Evolutionary conservation across 352 stramenopile species (phyloP).

Genomic region (Phytophthora pini): DNA sequence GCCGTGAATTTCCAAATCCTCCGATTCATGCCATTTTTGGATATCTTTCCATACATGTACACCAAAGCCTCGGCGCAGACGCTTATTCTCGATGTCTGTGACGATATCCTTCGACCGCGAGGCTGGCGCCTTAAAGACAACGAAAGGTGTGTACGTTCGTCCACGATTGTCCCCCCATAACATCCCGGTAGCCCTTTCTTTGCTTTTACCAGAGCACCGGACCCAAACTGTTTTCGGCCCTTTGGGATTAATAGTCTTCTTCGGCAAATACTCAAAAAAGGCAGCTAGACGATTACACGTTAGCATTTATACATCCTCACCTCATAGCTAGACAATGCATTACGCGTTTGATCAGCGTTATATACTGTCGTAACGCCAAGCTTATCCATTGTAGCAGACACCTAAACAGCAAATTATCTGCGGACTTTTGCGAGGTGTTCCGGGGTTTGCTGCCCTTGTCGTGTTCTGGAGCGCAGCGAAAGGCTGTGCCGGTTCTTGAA

Average conservation of each 20-base stretch:
- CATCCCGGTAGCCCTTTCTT: constrained; percentile 6
- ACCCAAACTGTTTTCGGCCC: constrained; percentile 12
- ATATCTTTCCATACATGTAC: neutral
- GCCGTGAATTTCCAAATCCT: neutral
- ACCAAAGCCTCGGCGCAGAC: neutral
- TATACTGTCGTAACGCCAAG: constrained; percentile 10
- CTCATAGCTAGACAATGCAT: no score
- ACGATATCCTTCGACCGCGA: neutral
- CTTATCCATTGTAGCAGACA: constrained; percentile 1
- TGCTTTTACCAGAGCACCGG: constrained; percentile 6
- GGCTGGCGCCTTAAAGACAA: neutral
- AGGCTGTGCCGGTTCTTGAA: constrained; percentile 4
- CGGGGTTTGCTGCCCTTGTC: constrained; percentile 3
- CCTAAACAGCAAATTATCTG: neutral
- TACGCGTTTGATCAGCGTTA: constrained; percentile 1
- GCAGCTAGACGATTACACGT: neutral
- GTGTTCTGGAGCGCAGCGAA: neutral
- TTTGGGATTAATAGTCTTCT: constrained; percentile 1
- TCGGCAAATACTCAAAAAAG: constrained; percentile 8
- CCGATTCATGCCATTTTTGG: neutral
- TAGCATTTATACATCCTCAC: no score
- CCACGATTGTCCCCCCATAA: constrained; percentile 2
- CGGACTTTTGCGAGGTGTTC: neutral
- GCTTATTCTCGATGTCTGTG: neutral
- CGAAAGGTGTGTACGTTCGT: neutral